Evolutionary conservation across 257 asterid species (phyloP), one percentile per base, ranked within the genome.

Genomic region (Nicotiana obtusifolia): DNA sequence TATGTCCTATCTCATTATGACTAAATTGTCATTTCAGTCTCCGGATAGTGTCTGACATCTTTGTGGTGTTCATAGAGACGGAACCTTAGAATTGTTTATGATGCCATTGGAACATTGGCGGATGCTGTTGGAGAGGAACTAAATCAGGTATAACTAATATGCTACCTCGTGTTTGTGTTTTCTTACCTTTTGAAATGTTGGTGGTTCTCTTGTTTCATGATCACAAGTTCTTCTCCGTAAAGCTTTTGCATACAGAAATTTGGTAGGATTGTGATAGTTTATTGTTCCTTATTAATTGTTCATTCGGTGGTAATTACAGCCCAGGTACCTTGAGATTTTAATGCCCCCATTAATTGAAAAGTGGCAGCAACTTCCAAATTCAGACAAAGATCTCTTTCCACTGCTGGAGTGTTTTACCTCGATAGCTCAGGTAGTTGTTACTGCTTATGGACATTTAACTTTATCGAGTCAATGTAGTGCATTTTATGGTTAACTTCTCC

Each of bases 331-430:
- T 54, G 98, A 94, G 78, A 91, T 96, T 88, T 84, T 96, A 92
- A 96, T 96, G 98, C 97, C 98, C 78, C 99, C 99, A 49, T 86
- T 96, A 86, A 93, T 96, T 86, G 88, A 93, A 17, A 96, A 96
- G 93, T 96, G 99, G 99, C 95, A 96, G 91, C 99, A 94, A 80
- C 97, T 96, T 80, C 90, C 98, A 33, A 89, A 96, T 86, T 85
- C 92, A 6, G 98, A 96, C 87, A 96, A 93, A 90, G 99, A 96
- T 90, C 93, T 96, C 77, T 92, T 96, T 81, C 99, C 98, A 3
- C 90, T 96, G 84, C 91, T 94, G 75, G 99, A 96, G 89, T 96
- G 99, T 84, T 96, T 96, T 88, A 96, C 99, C 56, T 96, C 99
- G 77, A 89, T 96, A 80, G 95, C 99, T 69, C 98, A 95, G 97